These are phyloP conservation scores for Nakaseomyces nivariensis DNA, from an alignment of 1,139 yeast genomes.

Conservation along the genomic window DNA sequence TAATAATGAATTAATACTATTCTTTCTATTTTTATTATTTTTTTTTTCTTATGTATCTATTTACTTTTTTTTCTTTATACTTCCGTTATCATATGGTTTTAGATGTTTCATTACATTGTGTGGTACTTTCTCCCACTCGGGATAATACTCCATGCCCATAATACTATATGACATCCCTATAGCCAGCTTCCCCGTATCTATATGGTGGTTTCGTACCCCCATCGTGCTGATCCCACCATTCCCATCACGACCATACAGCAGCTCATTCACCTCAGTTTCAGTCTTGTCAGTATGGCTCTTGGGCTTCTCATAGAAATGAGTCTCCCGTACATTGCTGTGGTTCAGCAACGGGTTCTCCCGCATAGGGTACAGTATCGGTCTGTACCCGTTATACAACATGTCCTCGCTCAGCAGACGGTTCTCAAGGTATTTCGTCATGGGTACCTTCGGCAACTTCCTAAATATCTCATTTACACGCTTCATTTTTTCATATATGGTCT, in stretches of 20 bases:
- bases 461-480: constrained; percentile 7
- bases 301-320: constrained; percentile 2
- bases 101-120: constrained; percentile 15
- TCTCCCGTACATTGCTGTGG: constrained; percentile 2
- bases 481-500: background rate
- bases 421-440: constrained; percentile 25
- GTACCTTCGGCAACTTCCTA: constrained; percentile 25
- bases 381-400: constrained; percentile 26
- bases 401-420: constrained; percentile 21
- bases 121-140: constrained; percentile 27
- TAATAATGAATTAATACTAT: background rate
- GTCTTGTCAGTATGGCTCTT: background rate
- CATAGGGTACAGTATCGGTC: constrained; percentile 27
- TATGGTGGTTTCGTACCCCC: constrained; percentile 12
- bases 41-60: background rate
- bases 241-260: constrained; percentile 16
- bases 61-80: constrained; percentile 1
- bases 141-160: constrained; percentile 26
- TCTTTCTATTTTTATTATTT: background rate
- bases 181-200: background rate
- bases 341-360: constrained; percentile 25
- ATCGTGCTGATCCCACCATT: constrained; percentile 25
- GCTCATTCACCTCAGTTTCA: constrained; percentile 5
- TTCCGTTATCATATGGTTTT: constrained; percentile 19
- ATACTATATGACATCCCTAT: constrained; percentile 22